Evolutionary conservation across 345 rosid genomes (phyloP).

Genomic region (Sapria himalayana): DNA sequence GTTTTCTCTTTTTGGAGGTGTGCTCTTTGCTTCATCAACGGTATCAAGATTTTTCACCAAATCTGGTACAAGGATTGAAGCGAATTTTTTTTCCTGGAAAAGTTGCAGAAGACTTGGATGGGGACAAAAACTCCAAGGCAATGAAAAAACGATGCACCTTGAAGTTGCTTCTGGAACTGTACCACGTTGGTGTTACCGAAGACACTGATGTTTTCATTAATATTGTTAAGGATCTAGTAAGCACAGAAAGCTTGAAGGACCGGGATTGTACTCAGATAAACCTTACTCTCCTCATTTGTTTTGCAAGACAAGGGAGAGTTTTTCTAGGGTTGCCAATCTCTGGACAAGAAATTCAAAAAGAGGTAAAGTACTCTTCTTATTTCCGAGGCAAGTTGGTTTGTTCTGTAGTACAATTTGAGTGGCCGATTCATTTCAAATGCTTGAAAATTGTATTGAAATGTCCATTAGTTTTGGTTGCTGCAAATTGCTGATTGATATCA

Average conservation of each 20-base stretch:
- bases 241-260: constrained; percentile 67
- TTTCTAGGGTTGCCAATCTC: constrained; percentile 80
- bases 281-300: constrained; percentile 80
- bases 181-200: constrained; percentile 82
- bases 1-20: constrained; percentile 30
- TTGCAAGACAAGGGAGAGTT: constrained; percentile 93
- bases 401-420: too few relatives aligned
- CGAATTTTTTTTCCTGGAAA: constrained; percentile 89
- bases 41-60: constrained; percentile 82
- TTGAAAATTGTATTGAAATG: too few relatives aligned
- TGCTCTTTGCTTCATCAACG: constrained; percentile 98
- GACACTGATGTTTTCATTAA: constrained; percentile 53
- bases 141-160: constrained; percentile 92
- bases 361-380: constrained; percentile 23
- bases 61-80: constrained; percentile 65
- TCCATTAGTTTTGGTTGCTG: too few relatives aligned
- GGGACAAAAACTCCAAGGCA: constrained; percentile 66
- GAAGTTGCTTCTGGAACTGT: constrained; percentile 81
- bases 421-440: too few relatives aligned
- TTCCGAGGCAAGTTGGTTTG: too few relatives aligned
- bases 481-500: too few relatives aligned
- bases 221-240: constrained; percentile 73
- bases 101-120: constrained; percentile 70
- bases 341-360: constrained; percentile 68
- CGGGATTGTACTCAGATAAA: constrained; percentile 82